Base-by-base conservation (phyloP, 2,329 filamentous ascomycete species). In the Fonsecaea pedrosoi region DNA sequence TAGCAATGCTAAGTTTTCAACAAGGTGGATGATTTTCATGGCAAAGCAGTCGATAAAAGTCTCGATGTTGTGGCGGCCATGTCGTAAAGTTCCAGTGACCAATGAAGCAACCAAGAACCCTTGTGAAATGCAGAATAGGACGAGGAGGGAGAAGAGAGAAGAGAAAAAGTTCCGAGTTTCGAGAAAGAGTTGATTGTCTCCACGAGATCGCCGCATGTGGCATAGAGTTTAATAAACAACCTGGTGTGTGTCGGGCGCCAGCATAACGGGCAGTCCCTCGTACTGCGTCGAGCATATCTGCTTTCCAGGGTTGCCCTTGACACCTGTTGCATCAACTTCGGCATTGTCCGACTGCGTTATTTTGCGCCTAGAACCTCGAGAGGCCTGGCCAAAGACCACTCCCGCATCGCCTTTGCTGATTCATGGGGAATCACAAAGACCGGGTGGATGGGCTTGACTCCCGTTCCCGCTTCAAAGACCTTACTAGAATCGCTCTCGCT, bases 371-470 rank as follows among this genome's bases (percentile, higher is more conserved):
- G 59, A 76, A 79, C 88, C 72, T 89, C 88, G 12, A 85, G 83
- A 62, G 80, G 79, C 76, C 86, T 88, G 48, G 80, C 80, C 70
- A 83, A 81, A 78, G 89, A 94, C 79, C 91, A 91, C 68, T 79
- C 80, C 77, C 86, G 85, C 71, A 90, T 88, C 38, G 82, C 82
- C 73, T 89, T 85, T 62, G 89, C 90, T 61, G 85, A 85, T 69
- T 86, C 83, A 78, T 90, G 88, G 4, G 93, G 91, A 71, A 97
- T 89, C 69, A 92, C 90, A 79, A 92, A 97, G 32, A 97, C 86
- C 1, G 94, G 94, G 78, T 97, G 92, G 45, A 92, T 85, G 15
- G 90, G 82, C 60, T 81, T 63, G 63, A 75, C 74, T 4, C 72
- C 73, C 13, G 68, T 64, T 72, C 88, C 87, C 69, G 82, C 82